phyloP scores from a whole-genome alignment of 1,284 basidiomycete genomes.

The Exsudoporus floridanus region DNA sequence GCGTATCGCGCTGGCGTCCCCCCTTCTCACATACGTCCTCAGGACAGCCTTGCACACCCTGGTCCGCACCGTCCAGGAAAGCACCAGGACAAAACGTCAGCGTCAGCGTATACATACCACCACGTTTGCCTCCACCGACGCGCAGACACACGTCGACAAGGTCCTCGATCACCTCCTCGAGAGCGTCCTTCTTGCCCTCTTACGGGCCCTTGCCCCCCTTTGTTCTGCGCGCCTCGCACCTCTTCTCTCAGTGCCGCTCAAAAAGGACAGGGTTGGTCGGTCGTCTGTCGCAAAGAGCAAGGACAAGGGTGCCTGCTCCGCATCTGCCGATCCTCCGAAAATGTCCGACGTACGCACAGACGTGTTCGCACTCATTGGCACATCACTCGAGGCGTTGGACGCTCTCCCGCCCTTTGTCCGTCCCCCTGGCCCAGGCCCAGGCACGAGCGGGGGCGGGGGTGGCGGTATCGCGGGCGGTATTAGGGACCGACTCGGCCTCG shows the following conservation, averaged over 20 bases:
- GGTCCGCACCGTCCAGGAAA: slow-evolving; percentile 10
- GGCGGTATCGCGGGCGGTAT: slow-evolving; percentile 11
- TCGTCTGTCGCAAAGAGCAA: neutral
- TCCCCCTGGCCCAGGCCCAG: neutral
- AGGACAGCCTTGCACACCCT: slow-evolving; percentile 20
- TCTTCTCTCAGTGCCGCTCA: slow-evolving; percentile 8
- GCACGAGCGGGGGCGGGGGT: too few relatives aligned
- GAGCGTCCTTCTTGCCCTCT: slow-evolving; percentile 19
- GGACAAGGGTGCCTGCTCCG: neutral
- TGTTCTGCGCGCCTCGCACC: slow-evolving; percentile 19
- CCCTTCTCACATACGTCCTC: slow-evolving; percentile 26
- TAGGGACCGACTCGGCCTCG: slow-evolving; percentile 25
- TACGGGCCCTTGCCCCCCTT: slow-evolving; percentile 24
- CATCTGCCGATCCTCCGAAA: neutral
- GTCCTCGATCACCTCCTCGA: slow-evolving; percentile 25
- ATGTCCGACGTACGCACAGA: slow-evolving; percentile 21
- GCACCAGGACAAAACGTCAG: slow-evolving; percentile 10
- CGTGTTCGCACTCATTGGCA: slow-evolving; percentile 23
- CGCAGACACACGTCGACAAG: slow-evolving; percentile 16
- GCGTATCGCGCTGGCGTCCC: slow-evolving; percentile 23
- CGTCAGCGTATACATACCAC: slow-evolving; percentile 1
- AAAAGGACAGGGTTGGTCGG: neutral
- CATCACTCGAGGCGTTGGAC: slow-evolving; percentile 22
- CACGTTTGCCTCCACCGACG: neutral
- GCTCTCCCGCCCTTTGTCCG: slow-evolving; percentile 7